Evolutionary conservation across 805 yeast species (phyloP), one percentile per base, ranked within the genome.

Genomic region (Pichia nakasei): DNA sequence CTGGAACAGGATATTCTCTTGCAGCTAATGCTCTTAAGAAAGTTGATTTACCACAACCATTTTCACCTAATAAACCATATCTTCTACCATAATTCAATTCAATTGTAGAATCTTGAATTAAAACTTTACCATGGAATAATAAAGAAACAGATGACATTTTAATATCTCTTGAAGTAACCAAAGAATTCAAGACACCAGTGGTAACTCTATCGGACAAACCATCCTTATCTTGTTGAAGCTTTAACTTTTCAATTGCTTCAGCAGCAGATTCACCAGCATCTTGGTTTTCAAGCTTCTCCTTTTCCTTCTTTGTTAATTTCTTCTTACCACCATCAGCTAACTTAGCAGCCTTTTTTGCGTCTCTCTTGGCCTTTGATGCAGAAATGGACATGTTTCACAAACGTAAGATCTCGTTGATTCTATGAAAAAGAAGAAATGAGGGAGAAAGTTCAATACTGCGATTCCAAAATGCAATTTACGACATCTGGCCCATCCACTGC

Each of bases 21-120:
- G 95, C 94, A 47, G 97, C 97, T 57, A 93, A 67, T 35, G 97
- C 84, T 67, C 86, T 86, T 64, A 93, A 71, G 58, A 93, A 81
- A 21, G 98, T 93, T 39, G 97, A 88, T 69, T 93, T 93, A 72
- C 98, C 98, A 72, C 97, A 93, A 53, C 98, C 98, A 67, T 93
- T 93, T 68, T 89, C 97, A 60, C 98, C 98, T 61, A 93, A 75
- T 50, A 93, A 75, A 70, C 98, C 98, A 65, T 93, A 93, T 69
- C 96, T 82, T 72, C 97, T 84, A 64, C 97, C 98, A 66, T 81
- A 91, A 71, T 93, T 93, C 68, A 93, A 78, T 72, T 93, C 98
- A 55, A 93, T 69, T 39, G 73, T 75, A 34, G 97, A 83, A 68
- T 93, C 97, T 69, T 87, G 96, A 56, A 91, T 76, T 63, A 93